Conservation (phyloP, 208 protist genomes). For the Trypanosoma lewisi region DNA sequence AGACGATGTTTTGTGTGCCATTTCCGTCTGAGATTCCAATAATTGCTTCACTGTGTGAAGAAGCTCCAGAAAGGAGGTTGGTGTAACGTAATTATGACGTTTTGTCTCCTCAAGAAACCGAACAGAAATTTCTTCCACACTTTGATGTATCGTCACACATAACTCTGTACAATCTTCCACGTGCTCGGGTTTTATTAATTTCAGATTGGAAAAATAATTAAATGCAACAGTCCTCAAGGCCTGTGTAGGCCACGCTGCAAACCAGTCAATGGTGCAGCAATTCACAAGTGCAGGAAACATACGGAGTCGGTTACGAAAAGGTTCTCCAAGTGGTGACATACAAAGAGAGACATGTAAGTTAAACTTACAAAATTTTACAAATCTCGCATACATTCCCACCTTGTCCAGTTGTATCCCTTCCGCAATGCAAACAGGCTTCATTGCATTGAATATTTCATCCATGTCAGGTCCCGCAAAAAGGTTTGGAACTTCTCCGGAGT, state of each 20-base stretch:
- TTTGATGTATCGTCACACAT: slow-evolving; percentile 94
- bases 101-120: slow-evolving; percentile 91
- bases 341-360: slow-evolving; percentile 97
- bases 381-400: slow-evolving; percentile 93
- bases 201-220: slow-evolving; percentile 69
- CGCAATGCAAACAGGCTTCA: slow-evolving; percentile 92
- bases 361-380: slow-evolving; percentile 89
- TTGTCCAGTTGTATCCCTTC: slow-evolving; percentile 93
- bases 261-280: slow-evolving; percentile 99
- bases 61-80: slow-evolving; percentile 98
- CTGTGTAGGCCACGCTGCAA: slow-evolving; percentile 95
- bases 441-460: slow-evolving; percentile 92
- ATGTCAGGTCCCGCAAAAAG: slow-evolving; percentile 94
- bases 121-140: slow-evolving; percentile 86
- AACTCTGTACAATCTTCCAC: slow-evolving; percentile 81
- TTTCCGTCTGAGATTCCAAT: slow-evolving; percentile 79
- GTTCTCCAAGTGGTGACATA: slow-evolving; percentile 96
- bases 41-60: slow-evolving; percentile 91
- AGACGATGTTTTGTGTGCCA: slow-evolving; percentile 73
- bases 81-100: slow-evolving; percentile 98
- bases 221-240: slow-evolving; percentile 93
- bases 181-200: slow-evolving; percentile 34
- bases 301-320: slow-evolving; percentile 94
- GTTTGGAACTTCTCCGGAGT: slow-evolving; percentile 98
- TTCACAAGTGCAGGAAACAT: slow-evolving; percentile 98